These are phyloP conservation scores for Silene vulgaris DNA, from an alignment of 179 eudicot species.

Conservation along the genomic window DNA sequence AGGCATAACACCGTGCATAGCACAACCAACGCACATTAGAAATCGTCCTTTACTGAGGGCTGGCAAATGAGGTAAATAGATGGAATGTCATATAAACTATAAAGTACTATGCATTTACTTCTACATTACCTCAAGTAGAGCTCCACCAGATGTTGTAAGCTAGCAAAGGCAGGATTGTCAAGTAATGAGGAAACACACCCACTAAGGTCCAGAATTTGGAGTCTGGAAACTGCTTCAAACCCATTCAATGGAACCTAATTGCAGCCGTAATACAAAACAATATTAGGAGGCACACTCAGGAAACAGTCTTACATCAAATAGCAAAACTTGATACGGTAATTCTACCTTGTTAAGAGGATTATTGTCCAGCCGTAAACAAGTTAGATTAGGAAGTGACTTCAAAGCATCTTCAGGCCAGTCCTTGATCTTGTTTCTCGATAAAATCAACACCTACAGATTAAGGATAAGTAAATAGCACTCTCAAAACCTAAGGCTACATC, in stretches of 20 bases:
- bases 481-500: not conserved
- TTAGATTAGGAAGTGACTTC: slow-evolving; percentile 61
- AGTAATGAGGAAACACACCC: slow-evolving; percentile 65
- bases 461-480: slow-evolving; percentile 17
- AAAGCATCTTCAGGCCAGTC: slow-evolving; percentile 78
- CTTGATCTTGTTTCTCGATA: slow-evolving; percentile 82
- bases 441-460: slow-evolving; percentile 63
- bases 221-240: slow-evolving; percentile 54
- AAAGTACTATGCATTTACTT: not conserved
- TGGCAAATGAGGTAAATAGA: slow-evolving; percentile 5
- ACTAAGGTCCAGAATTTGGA: slow-evolving; percentile 86
- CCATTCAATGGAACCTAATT: slow-evolving; percentile 70
- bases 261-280: slow-evolving; percentile 17
- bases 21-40: slow-evolving; percentile 15
- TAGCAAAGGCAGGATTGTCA: slow-evolving; percentile 50
- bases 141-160: slow-evolving; percentile 70
- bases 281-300: slow-evolving; percentile 1
- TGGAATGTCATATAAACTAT: not conserved
- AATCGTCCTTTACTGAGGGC: not conserved
- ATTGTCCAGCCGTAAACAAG: slow-evolving; percentile 74
- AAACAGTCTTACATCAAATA: not conserved
- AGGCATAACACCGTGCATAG: slow-evolving; percentile 18
- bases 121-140: slow-evolving; percentile 66
- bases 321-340: not conserved
- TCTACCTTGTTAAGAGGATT: slow-evolving; percentile 76